phyloP scores from a whole-genome alignment of 2,329 filamentous ascomycete genomes.

The Xylariaceae sp. region DNA sequence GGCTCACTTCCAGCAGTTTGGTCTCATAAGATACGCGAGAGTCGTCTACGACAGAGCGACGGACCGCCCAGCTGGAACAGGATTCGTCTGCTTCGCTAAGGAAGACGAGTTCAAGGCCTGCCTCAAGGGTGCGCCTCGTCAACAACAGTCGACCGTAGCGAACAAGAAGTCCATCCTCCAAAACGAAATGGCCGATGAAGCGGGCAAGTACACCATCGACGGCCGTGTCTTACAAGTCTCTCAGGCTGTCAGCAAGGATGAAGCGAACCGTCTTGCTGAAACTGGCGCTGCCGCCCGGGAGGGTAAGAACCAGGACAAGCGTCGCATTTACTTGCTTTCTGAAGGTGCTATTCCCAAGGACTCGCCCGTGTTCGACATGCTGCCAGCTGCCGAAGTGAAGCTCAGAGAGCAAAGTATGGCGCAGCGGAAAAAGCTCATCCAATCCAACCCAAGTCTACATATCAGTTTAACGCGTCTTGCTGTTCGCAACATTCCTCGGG shows the following conservation, averaged over 20 bases:
- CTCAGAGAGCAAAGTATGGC: constrained; percentile 82
- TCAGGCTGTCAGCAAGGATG: constrained; percentile 75
- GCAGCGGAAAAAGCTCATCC: constrained; percentile 84
- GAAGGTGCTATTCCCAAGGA: constrained; percentile 79
- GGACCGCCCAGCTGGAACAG: constrained; percentile 83
- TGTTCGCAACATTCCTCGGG: constrained; percentile 82
- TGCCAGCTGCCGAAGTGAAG: constrained; percentile 74
- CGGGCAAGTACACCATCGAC: constrained; percentile 83
- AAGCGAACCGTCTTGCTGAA: constrained; percentile 71
- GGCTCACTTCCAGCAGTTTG: constrained; percentile 82
- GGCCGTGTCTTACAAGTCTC: constrained; percentile 81
- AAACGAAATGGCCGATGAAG: constrained; percentile 74
- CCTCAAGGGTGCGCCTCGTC: constrained; percentile 66
- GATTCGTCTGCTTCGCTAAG: constrained; percentile 89
- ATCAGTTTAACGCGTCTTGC: constrained; percentile 86
- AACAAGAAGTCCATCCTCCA: constrained; percentile 79
- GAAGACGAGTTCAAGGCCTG: constrained; percentile 70
- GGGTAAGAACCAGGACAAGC: constrained; percentile 76
- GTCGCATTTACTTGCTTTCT: constrained; percentile 77
- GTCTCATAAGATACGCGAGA: constrained; percentile 81
- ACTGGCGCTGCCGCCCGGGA: constrained; percentile 60
- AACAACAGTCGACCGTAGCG: constrained; percentile 41
- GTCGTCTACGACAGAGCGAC: constrained; percentile 84
- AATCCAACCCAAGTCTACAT: constrained; percentile 84
- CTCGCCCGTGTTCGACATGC: constrained; percentile 68